Evolutionary conservation across 2,329 filamentous ascomycete genomes (phyloP), one percentile per base, ranked within the genome.

Genomic region (Neoascochyta sp.): DNA sequence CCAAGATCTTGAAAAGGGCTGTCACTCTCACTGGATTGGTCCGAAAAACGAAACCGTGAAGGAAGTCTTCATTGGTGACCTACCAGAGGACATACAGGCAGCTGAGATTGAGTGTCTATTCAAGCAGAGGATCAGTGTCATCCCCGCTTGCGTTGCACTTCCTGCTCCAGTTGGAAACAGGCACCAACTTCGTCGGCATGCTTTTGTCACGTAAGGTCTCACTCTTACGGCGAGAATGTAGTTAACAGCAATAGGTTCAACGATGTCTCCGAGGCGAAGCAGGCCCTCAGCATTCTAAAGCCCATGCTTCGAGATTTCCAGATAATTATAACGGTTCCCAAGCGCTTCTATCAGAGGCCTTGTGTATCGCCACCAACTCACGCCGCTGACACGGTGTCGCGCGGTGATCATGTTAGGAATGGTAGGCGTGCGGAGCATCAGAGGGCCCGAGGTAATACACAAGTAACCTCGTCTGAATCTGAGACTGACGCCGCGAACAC

Each of bases 1-100:
- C 17, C 29, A 43, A 7, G 49, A 62, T 20, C 17, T 17, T 7
- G 24, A 41, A 7, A 28, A 23, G 27, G 56, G 56, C 5, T 62
- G 58, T 16, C 24, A 39, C 23, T 27, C 50, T 11, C 29, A 37
- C 5, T 60, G 50, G 47, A 62, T 63, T 21, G 58, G 54, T 3
- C 51, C 52, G 5, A 35, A 45, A 5, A 59, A 58, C 23, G 21
- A 41, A 9, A 41, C 27, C 7, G 56, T 62, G 10, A 50, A 26
- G 4, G 43, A 51, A 16, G 45, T 63, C 5, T 54, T 45, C 27
- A 39, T 62, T 9, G 38, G 36, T 13, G 45, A 50, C 11, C 16
- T 62, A 7, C 51, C 50, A 6, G 27, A 32, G 6, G 32, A 48
- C 22, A 23, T 43, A 12, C 24, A 28, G 7, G 29, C 31, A 9